Evolutionary conservation across 2,329 filamentous ascomycete genomes (phyloP), one percentile per base, ranked within the genome.

Genomic region (Venturia asperata): DNA sequence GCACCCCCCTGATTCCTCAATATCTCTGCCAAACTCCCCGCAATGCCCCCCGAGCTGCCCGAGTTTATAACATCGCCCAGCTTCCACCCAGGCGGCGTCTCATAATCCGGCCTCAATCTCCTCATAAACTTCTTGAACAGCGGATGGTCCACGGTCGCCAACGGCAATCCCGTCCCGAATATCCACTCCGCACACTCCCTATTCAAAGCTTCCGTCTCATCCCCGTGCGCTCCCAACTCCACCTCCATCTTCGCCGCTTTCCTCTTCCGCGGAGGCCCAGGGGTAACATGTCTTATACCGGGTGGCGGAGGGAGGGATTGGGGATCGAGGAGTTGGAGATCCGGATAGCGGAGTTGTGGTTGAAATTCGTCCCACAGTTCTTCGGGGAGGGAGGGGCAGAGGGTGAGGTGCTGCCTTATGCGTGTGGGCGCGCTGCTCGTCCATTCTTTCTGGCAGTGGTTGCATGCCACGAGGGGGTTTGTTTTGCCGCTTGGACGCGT

Each of bases 391-490:
- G 24, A 30, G 27, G 49, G 3, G 24, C 49, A 56, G n/a, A 21
- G n/a, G 24, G 49, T 56, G 49, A 56, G 49, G 49, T 56, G 49
- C 17, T 30, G 24, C 15, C 49, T 15, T 6, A 56, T 56, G 13
- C 49, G 49, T 6, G 49, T 56, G 24, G 49, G 49, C 5, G 49
- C 49, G 30, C 49, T 56, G 27, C 24, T 30, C 1, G 49, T 56
- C 49, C 49, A 56, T 34, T 56, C 49, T 56, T 56, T 56, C 24
- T 56, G 49, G 49, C 49, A 56, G 24, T 56, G 49, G 49, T 56
- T 56, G 49, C 49, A 56, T 17, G 15, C 34, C 10, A 56, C 49
- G 27, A 34, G 13, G 24, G 49, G 49, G 27, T 56, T 56, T 56
- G 49, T 56, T 34, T 56, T 56, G 49, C 49, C 49, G 49, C 27